phyloP scores from a whole-genome alignment of 441 rosid genomes.

The Manihot esculenta region DNA sequence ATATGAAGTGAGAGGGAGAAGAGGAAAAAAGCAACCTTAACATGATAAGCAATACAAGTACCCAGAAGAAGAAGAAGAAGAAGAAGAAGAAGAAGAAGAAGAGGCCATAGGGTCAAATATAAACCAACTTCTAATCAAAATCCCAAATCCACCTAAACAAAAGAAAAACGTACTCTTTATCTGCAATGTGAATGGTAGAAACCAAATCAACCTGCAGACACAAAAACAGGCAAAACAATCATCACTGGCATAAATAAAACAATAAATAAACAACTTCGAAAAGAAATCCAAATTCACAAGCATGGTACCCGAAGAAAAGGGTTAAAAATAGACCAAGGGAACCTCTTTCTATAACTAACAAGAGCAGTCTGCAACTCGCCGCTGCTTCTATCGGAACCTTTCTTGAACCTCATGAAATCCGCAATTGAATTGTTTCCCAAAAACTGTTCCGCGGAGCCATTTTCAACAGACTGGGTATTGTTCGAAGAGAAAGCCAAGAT shows the following conservation, averaged over 20 bases:
- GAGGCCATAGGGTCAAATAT: not conserved
- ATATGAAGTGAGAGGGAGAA: too few relatives aligned
- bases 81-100: not conserved
- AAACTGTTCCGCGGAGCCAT: conserved; percentile 53
- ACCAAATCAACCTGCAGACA: conserved; percentile 80
- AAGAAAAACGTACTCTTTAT: conserved; percentile 61
- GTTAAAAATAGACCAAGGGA: conserved; percentile 78
- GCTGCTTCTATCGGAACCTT: conserved; percentile 36
- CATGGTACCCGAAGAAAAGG: conserved; percentile 69
- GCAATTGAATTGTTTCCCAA: conserved; percentile 60
- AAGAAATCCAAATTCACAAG: not conserved
- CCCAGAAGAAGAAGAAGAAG: too few relatives aligned
- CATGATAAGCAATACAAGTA: too few relatives aligned
- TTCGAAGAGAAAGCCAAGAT: conserved; percentile 32
- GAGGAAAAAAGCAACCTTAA: too few relatives aligned
- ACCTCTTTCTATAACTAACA: conserved; percentile 68
- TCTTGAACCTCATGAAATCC: conserved; percentile 82
- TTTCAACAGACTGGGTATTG: conserved; percentile 23
- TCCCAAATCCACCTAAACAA: not conserved
- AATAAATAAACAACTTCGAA: not conserved
- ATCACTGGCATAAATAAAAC: not conserved
- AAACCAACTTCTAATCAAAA: not conserved
- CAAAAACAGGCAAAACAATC: conserved; percentile 13
- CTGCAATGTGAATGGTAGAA: conserved; percentile 91
- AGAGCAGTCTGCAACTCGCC: conserved; percentile 81